These are phyloP conservation scores for Pythium oligandrum DNA, from an alignment of 352 stramenopile species.

Conservation along the genomic window DNA sequence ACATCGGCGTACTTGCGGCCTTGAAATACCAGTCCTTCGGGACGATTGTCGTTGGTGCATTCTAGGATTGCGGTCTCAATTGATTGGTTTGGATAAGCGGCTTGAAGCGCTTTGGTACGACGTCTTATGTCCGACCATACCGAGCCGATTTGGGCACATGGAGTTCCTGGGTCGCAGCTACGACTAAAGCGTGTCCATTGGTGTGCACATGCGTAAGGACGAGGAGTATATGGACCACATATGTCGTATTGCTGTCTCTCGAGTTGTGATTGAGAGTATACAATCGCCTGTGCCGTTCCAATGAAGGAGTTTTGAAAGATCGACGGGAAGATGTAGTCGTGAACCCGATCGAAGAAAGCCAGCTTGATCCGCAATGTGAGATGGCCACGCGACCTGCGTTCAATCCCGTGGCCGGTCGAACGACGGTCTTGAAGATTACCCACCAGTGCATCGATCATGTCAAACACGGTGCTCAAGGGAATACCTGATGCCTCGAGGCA, in stretches of 20 bases:
- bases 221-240: neutral
- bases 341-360: constrained; percentile 8
- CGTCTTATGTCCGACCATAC: neutral
- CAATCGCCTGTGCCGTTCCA: constrained; percentile 12
- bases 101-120: neutral
- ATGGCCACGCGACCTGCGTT: no score
- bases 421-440: neutral
- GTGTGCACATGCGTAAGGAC: neutral
- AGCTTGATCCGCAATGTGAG: no score
- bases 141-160: neutral
- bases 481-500: constrained; percentile 4
- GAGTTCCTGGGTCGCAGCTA: neutral
- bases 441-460: constrained; percentile 6
- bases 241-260: neutral
- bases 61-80: constrained; percentile 7
- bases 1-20: constrained; percentile 8
- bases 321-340: constrained; percentile 19
- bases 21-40: constrained; percentile 2
- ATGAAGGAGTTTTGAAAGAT: constrained; percentile 13
- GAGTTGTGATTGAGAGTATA: constrained; percentile 7
- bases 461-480: neutral
- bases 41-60: neutral
- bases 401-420: no score
- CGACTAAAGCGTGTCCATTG: neutral
- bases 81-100: constrained; percentile 4